Evolutionary conservation across 306 rosid genomes (phyloP), one percentile per base, ranked within the genome.

Genomic region (Trifolium fragiferum): DNA sequence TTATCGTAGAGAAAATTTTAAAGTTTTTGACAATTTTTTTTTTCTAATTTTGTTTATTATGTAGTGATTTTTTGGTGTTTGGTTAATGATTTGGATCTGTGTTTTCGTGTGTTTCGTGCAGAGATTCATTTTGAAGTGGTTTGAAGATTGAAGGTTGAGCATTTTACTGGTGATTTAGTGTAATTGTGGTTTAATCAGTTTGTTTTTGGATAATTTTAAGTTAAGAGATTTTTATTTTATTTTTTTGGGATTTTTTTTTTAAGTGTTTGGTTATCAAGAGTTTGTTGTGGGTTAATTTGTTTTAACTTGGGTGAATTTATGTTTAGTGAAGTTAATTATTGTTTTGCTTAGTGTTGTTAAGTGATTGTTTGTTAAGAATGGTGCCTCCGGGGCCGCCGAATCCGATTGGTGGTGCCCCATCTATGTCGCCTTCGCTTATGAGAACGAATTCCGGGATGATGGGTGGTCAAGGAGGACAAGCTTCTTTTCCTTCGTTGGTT

Each of bases 311-410:
- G 74, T 66, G 60, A 76, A 32, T 72, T 83, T 72, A 73, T 76
- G 75, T 60, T 72, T 60, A 64, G 66, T 76, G 35, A 77, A 66
- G 78, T 65, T 68, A 40, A 64, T 86, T 59, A 27, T 43, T 43
- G n/a, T 70, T 57, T 53, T 77, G 76, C 57, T 73, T 86, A 47
- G 63, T 65, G 70, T 66, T 59, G 40, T 68, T 37, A 50, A 80
- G 76, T 35, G 64, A 69, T 82, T 81, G 14, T 19, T 66, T 82
- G 75, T 81, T 68, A 80, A 84, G 75, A 70, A 93, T 93, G 98
- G 91, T 88, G 66, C 92, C 92, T 62, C 92, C 92, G 72, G 98
- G 98, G 87, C 92, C 89, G 67, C 88, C 97, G 79, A 83, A 90
- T 71, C 91, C 88, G 6, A 88, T 91, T 72, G 96, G 97, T 80